Evolutionary conservation across 2,329 filamentous ascomycete genomes (phyloP).

Genomic region (Drechslera avenae): DNA sequence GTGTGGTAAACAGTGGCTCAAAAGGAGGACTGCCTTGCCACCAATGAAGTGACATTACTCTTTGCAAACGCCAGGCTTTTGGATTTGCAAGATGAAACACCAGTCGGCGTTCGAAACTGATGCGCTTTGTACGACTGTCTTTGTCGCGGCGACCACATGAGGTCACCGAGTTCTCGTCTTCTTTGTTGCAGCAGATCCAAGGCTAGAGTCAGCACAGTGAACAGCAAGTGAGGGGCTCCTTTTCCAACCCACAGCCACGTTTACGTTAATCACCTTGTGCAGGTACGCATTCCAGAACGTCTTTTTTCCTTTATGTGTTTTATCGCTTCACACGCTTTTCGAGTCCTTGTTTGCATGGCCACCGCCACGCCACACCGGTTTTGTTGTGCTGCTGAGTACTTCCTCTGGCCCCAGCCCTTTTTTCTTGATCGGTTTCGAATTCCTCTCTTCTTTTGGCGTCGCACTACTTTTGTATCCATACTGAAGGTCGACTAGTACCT

Average conservation of each 20-base stretch:
- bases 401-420: neutral
- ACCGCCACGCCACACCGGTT: slow-evolving; percentile 1
- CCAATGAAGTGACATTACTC: too few relatives aligned
- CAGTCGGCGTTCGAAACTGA: slow-evolving; percentile 1
- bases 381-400: neutral
- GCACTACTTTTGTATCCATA: neutral
- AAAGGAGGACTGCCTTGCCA: too few relatives aligned
- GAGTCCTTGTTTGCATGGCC: slow-evolving; percentile 11
- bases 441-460: neutral
- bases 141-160: slow-evolving; percentile 4
- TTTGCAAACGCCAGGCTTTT: too few relatives aligned
- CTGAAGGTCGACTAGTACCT: neutral
- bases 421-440: slow-evolving; percentile 8
- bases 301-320: slow-evolving; percentile 7
- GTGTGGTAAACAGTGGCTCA: too few relatives aligned
- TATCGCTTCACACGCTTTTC: neutral
- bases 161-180: neutral
- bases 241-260: slow-evolving; percentile 14
- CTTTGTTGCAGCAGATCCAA: slow-evolving; percentile 10
- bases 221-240: slow-evolving; percentile 11
- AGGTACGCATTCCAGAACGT: slow-evolving; percentile 11
- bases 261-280: neutral
- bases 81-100: neutral
- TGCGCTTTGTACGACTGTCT: slow-evolving; percentile 10
- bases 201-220: slow-evolving; percentile 1